Percentiles rank a stretch among this genome's conserved stretches.
Evolutionary conservation across 1,284 basidiomycete genomes (phyloP).

Genomic region (Fistulina hepatica): DNA sequence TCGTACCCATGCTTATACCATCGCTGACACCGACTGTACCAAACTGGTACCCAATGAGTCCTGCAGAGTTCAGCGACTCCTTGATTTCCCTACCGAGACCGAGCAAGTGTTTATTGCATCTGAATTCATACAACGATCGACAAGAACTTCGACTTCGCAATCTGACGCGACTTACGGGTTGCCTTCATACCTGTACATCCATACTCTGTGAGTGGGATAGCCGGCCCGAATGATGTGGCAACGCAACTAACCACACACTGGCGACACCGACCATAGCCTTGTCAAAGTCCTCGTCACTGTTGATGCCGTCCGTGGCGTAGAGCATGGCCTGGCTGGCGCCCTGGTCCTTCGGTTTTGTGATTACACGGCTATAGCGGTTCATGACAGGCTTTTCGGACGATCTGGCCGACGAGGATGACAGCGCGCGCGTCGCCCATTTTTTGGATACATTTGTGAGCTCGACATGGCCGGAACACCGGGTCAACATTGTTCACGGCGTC

Average conservation of each 20-base stretch:
- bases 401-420: conserved; percentile 29
- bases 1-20: conserved; percentile 95
- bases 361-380: conserved; percentile 75
- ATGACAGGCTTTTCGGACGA: conserved; percentile 43
- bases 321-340: conserved; percentile 97
- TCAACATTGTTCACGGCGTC: conserved; percentile 7
- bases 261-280: conserved; percentile 95
- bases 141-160: conserved; percentile 5
- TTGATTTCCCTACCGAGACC: conserved; percentile 85
- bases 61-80: conserved; percentile 61
- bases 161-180: conserved; percentile 56
- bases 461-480: too few relatives aligned
- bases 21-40: conserved; percentile 96
- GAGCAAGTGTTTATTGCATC: conserved; percentile 88
- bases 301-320: conserved; percentile 87
- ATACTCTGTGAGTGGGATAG: conserved; percentile 7
- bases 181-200: conserved; percentile 74
- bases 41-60: conserved; percentile 91
- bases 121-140: conserved; percentile 21
- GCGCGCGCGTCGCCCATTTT: too few relatives aligned
- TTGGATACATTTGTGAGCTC: too few relatives aligned
- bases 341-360: conserved; percentile 87
- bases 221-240: conserved; percentile 4
- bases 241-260: conserved; percentile 71
- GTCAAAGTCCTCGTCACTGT: conserved; percentile 68